Base-by-base conservation (phyloP, 345 rosid genomes). In the Eucalyptus pauciflora region DNA sequence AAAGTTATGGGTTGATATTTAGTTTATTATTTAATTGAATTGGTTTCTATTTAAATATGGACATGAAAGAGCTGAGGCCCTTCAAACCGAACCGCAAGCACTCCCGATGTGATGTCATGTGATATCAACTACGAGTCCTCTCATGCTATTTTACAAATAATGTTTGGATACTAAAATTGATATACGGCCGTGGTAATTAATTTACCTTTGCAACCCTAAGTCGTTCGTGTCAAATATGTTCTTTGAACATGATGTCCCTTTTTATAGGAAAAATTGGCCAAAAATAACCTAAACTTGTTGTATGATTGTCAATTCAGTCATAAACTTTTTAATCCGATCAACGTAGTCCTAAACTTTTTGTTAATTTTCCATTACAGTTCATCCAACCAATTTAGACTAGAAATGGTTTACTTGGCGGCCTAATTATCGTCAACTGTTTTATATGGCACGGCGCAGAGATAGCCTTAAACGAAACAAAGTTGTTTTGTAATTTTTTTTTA, bases 381-480 rank as follows among this genome's bases (percentile, higher is more conserved):
- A 64, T 29, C 16, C 0, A 0, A 2, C 3, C 37, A 64, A n/a
- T n/a, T 64, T 64, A 64, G 3, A 14, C 0, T 13, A 4, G 2
- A 64, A 64, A 64, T 2, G 10, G 18, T 15, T 64, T 6, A n/a
- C 2, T 7, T n/a, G 4, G 16, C 0, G 9, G 41, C 8, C 37
- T 10, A 64, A n/a, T 64, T 64, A 13, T 10, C 33, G 0, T 10
- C 0, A 0, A 13, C 1, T 4, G 1, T 64, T 14, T 29, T 7
- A 64, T 64, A 29, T 6, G 71, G 0, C 71, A 64, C 0, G 2
- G 8, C 1, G 2, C 0, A 1, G 4, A 8, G 11, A 64, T 12
- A 7, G 0, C n/a, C 3, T 64, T 64, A n/a, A 64, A 64, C 3
- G 0, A 64, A 64, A 64, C 3, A 7, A 64, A n/a, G 11, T 1